Base-by-base conservation (phyloP, 164 flowering plant species). In the Aristolochia contorta region DNA sequence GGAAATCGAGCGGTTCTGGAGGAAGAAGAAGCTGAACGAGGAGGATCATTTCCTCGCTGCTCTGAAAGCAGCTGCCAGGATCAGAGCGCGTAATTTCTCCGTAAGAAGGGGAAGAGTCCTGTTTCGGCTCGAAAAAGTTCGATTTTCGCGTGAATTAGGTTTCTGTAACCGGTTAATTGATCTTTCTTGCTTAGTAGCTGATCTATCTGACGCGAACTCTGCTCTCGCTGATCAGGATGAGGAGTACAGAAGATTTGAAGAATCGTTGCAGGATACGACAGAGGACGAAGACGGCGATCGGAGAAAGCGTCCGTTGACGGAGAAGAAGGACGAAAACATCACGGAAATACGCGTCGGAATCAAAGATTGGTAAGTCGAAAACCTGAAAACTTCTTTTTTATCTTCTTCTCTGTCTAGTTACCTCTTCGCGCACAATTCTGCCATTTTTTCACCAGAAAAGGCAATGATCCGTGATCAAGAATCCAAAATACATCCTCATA, bases 41-140 rank as follows among this genome's bases (percentile, higher is more conserved):
- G 93, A 89, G 56, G 89, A 89, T 16, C 96, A 89, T 53, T 76
- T 89, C 61, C 67, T 75, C 2, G 79, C 86, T 25, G 93, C 96
- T 20, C 67, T 84, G 59, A 89, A 84, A 71, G 87, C 96, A 19
- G 91, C 91, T 1, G 96, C 93, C 22, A 80, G 87, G 45, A 59
- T 83, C 69, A 74, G 80, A 53, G 86, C 88, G 4, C 80, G 75
- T 1, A 78, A 78, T 58, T 72, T 89, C 64, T 61, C 80, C 2
- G 96, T 89, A 77, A 76, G 30, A 2, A 27, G 30, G 45, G 37
- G 54, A 4, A 27, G 5, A 27, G 5, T 27, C 30, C 30, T 27
- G 30, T 27, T 27, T 27, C 5, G 30, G 30, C 30, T 27, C 30
- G 30, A 27, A 27, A 5, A 27, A 2, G 30, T 27, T 27, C 30